These are phyloP conservation scores for Leucaena leucocephala DNA, from an alignment of 306 rosid genomes.

Conservation along the genomic window DNA sequence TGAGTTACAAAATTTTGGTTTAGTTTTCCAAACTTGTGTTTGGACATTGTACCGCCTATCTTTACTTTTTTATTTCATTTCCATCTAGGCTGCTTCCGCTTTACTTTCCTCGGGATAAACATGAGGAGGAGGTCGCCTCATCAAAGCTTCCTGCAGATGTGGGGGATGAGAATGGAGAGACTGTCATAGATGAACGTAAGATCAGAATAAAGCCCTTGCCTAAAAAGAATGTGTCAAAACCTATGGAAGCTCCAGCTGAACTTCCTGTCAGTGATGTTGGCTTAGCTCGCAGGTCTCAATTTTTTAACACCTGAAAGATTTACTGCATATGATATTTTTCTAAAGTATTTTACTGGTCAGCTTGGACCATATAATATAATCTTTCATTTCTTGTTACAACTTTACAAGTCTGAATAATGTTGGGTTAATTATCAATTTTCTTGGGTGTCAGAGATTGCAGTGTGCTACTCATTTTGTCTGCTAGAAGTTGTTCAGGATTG, in stretches of 20 bases:
- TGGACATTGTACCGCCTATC: background rate
- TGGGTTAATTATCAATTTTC: background rate
- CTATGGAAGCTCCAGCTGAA: constrained; percentile 59
- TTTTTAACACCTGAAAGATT: constrained; percentile 16
- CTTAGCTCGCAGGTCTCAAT: constrained; percentile 72
- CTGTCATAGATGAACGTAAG: constrained; percentile 91
- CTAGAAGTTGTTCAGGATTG: constrained; percentile 10
- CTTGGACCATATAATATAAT: constrained; percentile 28
- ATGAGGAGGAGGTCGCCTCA: constrained; percentile 88
- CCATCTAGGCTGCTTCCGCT: constrained; percentile 88
- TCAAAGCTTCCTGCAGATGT: constrained; percentile 97
- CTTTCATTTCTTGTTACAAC: constrained; percentile 18
- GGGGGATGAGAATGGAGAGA: constrained; percentile 99
- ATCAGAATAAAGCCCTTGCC: constrained; percentile 96
- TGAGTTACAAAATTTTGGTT: constrained; percentile 7
- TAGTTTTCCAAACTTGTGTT: constrained; percentile 20
- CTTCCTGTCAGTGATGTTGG: constrained; percentile 81
- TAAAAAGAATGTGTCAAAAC: constrained; percentile 61
- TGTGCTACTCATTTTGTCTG: background rate
- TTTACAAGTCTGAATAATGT: constrained; percentile 18
- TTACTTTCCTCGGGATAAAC: constrained; percentile 94
- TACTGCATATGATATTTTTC: background rate
- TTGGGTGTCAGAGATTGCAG: background rate
- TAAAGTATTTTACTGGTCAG: background rate
- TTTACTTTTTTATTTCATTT: constrained; percentile 27